Percentiles rank a stretch among this genome's conserved stretches.
phyloP scores from a whole-genome alignment of 1,284 basidiomycete species.

The Rhodotorula sp. region DNA sequence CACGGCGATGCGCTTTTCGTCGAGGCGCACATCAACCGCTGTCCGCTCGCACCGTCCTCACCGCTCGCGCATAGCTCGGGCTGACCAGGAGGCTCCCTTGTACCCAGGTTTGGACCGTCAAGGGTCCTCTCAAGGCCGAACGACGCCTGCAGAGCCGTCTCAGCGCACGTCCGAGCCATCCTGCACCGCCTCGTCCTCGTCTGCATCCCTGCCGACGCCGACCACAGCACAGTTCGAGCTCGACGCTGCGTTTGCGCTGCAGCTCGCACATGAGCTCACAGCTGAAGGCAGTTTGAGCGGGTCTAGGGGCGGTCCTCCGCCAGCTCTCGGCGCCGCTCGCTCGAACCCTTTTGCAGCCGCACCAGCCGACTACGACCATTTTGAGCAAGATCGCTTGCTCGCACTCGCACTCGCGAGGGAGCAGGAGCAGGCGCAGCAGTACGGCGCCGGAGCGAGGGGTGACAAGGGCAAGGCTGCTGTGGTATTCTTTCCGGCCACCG shows the following conservation, averaged over 20 bases:
- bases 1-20: constrained; percentile 24
- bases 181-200: not conserved
- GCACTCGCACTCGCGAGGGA: not conserved
- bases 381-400: not conserved
- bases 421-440: not conserved
- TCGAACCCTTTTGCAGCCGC: too few relatives aligned
- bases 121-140: not conserved
- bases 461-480: not conserved
- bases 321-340: not conserved
- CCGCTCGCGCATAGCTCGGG: not conserved
- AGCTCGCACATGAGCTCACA: not conserved
- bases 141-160: not conserved
- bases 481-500: not conserved
- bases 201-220: not conserved
- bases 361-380: not conserved
- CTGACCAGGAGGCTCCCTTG: not conserved
- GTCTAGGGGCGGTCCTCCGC: too few relatives aligned
- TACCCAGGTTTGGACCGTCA: constrained; percentile 21
- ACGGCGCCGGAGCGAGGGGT: not conserved
- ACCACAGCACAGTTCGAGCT: not conserved
- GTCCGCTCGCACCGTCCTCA: constrained; percentile 5
- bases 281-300: too few relatives aligned
- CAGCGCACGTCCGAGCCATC: not conserved
- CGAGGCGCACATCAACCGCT: constrained; percentile 32
- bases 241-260: constrained; percentile 10